Evolutionary conservation across 2,329 filamentous ascomycete species (phyloP), one percentile per base, ranked within the genome.

Genomic region (Grosmannia serpens): DNA sequence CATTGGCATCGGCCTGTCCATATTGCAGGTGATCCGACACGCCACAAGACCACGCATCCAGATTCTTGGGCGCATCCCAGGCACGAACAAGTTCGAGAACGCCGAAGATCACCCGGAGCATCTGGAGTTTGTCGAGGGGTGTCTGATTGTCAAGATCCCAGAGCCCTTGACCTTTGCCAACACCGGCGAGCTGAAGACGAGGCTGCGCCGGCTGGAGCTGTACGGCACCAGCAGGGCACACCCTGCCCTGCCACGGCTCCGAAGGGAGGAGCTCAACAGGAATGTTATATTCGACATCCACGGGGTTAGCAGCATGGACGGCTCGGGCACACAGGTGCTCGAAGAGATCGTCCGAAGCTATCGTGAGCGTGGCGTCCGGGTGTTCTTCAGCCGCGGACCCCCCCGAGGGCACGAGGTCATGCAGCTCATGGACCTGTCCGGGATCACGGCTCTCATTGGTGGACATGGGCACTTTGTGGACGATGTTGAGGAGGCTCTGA

Each of bases 211-310:
- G 8, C 78, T 99, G 1, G 94, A 97, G 71, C 80, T 91, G 26
- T 96, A 97, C 67, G 94, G 94, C n/a, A 92, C 90, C 0, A 85
- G 78, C 52, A 77, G 81, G 57, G 90, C 89, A 0, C 94, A 97
- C 66, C 94, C 94, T 0, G 91, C 91, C 0, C 77, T 96, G 22
- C 94, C 94, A 0, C 82, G 88, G 3, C 78, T 95, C 17, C 81
- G 91, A 5, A 77, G 80, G 29, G 81, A 84, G n/a, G 87, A 92
- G 61, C 85, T 89, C 66, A 96, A 96, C 69, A 83, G 85, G 65
- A 96, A 96, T 68, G 79, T 99, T 70, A 91, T 99, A 62, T 97
- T 99, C 67, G 94, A 99, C 69, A 91, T 97, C 9, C 92, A 97
- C 65, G 94, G 94, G n/a, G 94, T 99, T 3, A 96, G 91, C 0